Conservation (phyloP, 345 rosid species). For the Hirschfeldia incana region DNA sequence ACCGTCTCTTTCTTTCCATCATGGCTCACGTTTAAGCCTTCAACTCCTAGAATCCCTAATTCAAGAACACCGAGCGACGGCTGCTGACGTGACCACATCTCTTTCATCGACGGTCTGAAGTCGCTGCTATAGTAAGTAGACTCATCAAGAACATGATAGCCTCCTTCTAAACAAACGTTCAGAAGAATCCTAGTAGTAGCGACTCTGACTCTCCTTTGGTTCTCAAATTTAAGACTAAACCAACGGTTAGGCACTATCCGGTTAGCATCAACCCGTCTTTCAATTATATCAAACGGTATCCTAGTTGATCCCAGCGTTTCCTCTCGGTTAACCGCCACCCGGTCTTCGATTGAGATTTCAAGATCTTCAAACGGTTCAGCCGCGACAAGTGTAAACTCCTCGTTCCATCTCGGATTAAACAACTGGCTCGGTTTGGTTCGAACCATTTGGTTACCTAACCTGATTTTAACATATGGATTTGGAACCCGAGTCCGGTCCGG, state of each 20-base stretch:
- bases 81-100: conserved; percentile 55
- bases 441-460: conserved; percentile 62
- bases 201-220: conserved; percentile 62
- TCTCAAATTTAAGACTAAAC: conserved; percentile 62
- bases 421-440: conserved; percentile 65
- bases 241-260: conserved; percentile 51
- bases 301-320: conserved; percentile 59
- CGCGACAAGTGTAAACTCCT: conserved; percentile 84
- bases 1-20: conserved; percentile 75
- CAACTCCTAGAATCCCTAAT: conserved; percentile 72
- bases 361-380: conserved; percentile 93
- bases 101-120: conserved; percentile 89
- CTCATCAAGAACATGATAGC: conserved; percentile 94
- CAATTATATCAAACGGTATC: conserved; percentile 52
- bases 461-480: conserved; percentile 67
- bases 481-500: conserved; percentile 63
- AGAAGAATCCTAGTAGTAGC: conserved; percentile 61
- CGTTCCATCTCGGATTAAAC: conserved; percentile 64
- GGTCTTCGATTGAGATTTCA: conserved; percentile 66
- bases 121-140: conserved; percentile 93
- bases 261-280: conserved; percentile 60
- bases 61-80: conserved; percentile 76
- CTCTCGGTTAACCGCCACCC: conserved; percentile 63
- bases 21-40: conserved; percentile 68
- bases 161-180: conserved; percentile 83